Percentiles rank a stretch among this genome's conserved stretches.
Evolutionary conservation across 2,329 filamentous ascomycete genomes (phyloP).

Genomic region (Ophiocordyceps australis): DNA sequence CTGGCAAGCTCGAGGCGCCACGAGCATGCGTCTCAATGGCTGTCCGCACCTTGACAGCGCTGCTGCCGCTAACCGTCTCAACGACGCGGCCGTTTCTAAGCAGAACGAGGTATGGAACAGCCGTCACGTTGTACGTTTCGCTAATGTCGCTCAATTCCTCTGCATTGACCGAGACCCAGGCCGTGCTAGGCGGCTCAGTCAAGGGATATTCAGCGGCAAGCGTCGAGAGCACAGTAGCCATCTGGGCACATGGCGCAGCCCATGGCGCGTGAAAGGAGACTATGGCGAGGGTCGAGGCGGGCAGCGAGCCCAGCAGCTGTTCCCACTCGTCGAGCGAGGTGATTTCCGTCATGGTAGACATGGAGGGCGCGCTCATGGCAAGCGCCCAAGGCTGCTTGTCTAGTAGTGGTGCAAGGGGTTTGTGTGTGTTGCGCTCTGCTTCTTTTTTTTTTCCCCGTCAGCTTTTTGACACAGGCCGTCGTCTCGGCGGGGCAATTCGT

Average conservation of each 20-base stretch:
- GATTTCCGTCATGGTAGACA: conserved; percentile 68
- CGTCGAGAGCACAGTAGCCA: conserved; percentile 70
- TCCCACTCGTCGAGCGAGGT: conserved; percentile 57
- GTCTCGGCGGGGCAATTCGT: no score
- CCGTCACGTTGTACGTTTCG: conserved; percentile 84
- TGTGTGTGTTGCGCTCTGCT: no score
- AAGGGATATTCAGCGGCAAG: conserved; percentile 74
- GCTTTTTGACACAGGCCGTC: no score
- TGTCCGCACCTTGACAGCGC: conserved; percentile 66
- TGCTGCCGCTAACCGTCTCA: conserved; percentile 78
- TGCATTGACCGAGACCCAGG: conserved; percentile 83
- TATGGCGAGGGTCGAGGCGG: conserved; percentile 55
- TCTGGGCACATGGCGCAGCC: conserved; percentile 91
- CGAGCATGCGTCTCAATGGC: conserved; percentile 72
- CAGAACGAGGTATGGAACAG: conserved; percentile 82
- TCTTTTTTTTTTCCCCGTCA: no score
- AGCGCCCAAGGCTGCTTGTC: no score
- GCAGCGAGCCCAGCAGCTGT: conserved; percentile 44
- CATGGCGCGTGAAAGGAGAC: conserved; percentile 94
- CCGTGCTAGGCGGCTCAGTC: conserved; percentile 45
- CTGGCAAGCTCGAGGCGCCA: conserved; percentile 15
- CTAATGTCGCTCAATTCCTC: conserved; percentile 87
- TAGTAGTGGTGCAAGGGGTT: no score
- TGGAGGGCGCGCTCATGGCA: no score
- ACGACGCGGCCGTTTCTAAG: conserved; percentile 57